These are phyloP conservation scores for Edaphochlamys debaryana DNA, from an alignment of 139 green algal species.

Conservation along the genomic window DNA sequence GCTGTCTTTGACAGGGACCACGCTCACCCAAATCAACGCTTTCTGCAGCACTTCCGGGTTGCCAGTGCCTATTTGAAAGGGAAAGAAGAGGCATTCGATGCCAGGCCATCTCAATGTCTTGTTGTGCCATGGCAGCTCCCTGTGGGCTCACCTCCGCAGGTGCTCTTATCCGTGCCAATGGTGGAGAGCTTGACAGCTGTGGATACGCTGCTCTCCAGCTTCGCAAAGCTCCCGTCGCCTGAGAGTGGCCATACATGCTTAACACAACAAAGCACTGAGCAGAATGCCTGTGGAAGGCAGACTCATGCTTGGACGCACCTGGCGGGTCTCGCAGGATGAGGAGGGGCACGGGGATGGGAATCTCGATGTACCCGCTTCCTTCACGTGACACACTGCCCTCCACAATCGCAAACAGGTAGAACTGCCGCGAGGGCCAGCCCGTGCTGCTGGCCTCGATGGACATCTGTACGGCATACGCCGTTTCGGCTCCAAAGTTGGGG, in stretches of 20 bases:
- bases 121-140: background rate
- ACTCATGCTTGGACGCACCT: too few relatives aligned
- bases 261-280: too few relatives aligned
- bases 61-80: too few relatives aligned
- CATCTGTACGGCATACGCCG: background rate
- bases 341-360: background rate
- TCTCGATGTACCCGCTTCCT: background rate
- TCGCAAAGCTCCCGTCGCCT: background rate
- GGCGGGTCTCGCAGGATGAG: background rate
- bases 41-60: too few relatives aligned
- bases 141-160: background rate
- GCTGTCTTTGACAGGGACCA: too few relatives aligned
- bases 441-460: background rate
- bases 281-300: too few relatives aligned
- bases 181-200: background rate
- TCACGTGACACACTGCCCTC: too few relatives aligned
- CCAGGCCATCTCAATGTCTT: too few relatives aligned
- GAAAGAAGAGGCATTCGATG: too few relatives aligned
- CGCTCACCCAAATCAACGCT: too few relatives aligned
- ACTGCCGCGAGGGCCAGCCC: background rate
- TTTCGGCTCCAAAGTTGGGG: background rate
- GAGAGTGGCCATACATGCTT: too few relatives aligned
- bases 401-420: background rate
- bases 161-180: background rate
- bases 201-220: background rate